Evolutionary conservation across 768 basidiomycete species (phyloP), one percentile per base, ranked within the genome.

Genomic region (Hygrocybe coccinea): DNA sequence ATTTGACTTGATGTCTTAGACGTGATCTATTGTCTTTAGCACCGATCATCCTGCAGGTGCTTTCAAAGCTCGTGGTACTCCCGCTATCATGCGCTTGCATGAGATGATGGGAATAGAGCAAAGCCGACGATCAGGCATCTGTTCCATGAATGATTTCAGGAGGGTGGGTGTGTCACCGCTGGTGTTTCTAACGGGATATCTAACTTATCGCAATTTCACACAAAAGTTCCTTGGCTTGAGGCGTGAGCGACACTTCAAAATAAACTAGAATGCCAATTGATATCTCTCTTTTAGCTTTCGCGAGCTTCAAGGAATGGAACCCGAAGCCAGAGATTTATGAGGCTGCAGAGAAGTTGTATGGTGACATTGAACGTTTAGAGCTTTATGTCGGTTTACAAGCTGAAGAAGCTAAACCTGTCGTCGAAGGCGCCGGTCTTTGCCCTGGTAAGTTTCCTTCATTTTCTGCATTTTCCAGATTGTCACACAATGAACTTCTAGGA

Each of bases 21-120:
- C 47, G 38, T 59, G 35, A 57, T 41, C 53, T 12, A 52, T 54
- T 5, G 12, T 54, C 33, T 15, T 2, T 58, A 89, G 87, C 12
- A 89, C 87, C 0, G 82, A 85, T 57, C 78, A 85, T 57, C 79
- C 85, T 43, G 91, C 89, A 8, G 84, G 74, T 50, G 77, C 84
- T 14, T 92, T 91, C 72, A 75, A 86, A 54, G 91, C 90, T 19
- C 81, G 87, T 17, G 82, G 86, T 5, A 91, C 87, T 2, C 91
- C 91, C 46, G 66, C 68, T n/a, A 68, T 79, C 46, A 87, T 92
- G 85, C 82, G 79, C 41, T 64, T 91, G 22, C 80, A 91, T 58
- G 91, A 94, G 65, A 76, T 91, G 38, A 87, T 93, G 87, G 89
- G 89, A 39, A 91, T 93, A 45, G 83, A 87, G 61, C 77, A 85